These are phyloP conservation scores for Xerocomus brunneocitrinus DNA, from an alignment of 768 basidiomycete species.

Conservation along the genomic window DNA sequence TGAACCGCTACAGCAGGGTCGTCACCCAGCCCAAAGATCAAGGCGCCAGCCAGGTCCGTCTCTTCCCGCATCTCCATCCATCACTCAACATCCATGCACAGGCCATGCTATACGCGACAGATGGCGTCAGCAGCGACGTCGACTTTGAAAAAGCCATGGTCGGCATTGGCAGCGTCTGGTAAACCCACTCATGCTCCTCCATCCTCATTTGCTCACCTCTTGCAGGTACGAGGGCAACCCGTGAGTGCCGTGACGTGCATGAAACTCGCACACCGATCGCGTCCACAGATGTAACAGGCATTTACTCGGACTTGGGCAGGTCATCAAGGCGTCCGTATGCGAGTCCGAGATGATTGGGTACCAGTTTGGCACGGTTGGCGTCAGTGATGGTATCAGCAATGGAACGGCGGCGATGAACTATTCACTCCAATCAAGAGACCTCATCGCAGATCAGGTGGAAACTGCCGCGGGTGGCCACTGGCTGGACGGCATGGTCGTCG, in stretches of 20 bases:
- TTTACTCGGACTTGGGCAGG: slow-evolving; percentile 81
- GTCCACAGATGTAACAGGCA: slow-evolving; percentile 85
- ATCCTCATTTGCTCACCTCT: slow-evolving; percentile 13
- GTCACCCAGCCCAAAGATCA: slow-evolving; percentile 93
- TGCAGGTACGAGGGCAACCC: slow-evolving; percentile 97
- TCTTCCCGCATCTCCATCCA: not conserved
- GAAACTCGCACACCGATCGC: not conserved
- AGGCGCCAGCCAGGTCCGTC: slow-evolving; percentile 82
- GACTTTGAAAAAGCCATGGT: slow-evolving; percentile 98
- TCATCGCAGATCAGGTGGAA: slow-evolving; percentile 97
- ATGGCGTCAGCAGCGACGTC: slow-evolving; percentile 70
- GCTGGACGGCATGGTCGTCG: slow-evolving; percentile 95
- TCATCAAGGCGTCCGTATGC: slow-evolving; percentile 76
- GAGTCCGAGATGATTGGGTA: slow-evolving; percentile 80
- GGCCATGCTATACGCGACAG: slow-evolving; percentile 99
- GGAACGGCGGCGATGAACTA: slow-evolving; percentile 91
- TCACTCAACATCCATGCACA: slow-evolving; percentile 26
- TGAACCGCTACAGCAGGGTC: slow-evolving; percentile 71
- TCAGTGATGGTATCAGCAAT: slow-evolving; percentile 99
- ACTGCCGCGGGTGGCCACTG: slow-evolving; percentile 95
- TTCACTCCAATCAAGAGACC: slow-evolving; percentile 95
- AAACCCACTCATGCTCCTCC: slow-evolving; percentile 28
- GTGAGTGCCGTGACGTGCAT: slow-evolving; percentile 44
- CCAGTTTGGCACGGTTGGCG: slow-evolving; percentile 96
- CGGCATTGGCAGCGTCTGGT: slow-evolving; percentile 96